Base-by-base conservation (phyloP, 495 filamentous ascomycete genomes). In the Aspergillus heteromorphus region DNA sequence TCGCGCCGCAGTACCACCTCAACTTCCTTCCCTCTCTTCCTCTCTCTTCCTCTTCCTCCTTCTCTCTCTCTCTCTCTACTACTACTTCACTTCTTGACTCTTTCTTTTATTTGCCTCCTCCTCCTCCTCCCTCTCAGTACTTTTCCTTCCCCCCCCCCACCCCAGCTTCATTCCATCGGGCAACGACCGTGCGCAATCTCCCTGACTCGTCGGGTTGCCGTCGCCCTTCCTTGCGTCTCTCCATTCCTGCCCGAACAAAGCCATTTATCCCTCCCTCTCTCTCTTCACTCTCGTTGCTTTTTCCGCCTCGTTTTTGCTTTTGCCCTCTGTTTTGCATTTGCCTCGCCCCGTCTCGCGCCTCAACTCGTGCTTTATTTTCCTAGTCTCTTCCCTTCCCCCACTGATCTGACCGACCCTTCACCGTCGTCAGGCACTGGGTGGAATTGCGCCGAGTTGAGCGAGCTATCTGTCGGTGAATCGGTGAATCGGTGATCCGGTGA, bases 281-380 rank as follows among this genome's bases (percentile, higher is more conserved):
- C 30, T 53, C 20, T 40, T 21, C 48, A 7, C 30, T 40, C 50
- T 25, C 42, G n/a, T 47, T 41, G 20, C 47, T 42, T 51, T 51
- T 42, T 42, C 36, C 45, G 40, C 49, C 25, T n/a, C 6, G 36
- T 49, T 56, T 52, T 43, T 43, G 14, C 49, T 48, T 41, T 34
- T 41, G 40, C 48, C 11, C 18, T n/a, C 25, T 38, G 8, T 43
- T 21, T 57, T 13, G 29, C 45, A 36, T 50, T 50, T 40, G 17
- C 13, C 11, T 21, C 16, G 20, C 36, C 18, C 18, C 4, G 34
- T 16, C 31, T 18, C 21, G 29, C 4, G 25, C 14, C 21, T 8
- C 49, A 21, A 10, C 48, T 42, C 30, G 48, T 48, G 41, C 38
- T 40, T 25, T 52, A 52, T 41, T 59, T 40, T 50, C 51, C 42